These are phyloP conservation scores for Elongisporangium anandrum DNA, from an alignment of 352 stramenopile species.

Conservation along the genomic window DNA sequence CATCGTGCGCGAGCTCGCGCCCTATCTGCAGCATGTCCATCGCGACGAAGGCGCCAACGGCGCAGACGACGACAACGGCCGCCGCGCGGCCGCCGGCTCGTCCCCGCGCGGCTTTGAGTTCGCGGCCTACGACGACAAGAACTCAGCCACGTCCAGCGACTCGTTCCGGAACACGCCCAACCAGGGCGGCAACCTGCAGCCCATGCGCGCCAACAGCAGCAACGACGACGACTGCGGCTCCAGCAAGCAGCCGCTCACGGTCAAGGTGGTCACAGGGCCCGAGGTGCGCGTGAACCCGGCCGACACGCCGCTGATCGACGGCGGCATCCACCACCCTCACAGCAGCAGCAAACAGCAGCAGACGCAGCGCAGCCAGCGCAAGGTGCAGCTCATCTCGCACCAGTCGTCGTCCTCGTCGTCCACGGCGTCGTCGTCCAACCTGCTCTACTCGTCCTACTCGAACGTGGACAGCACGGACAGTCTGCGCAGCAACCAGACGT, in stretches of 20 bases:
- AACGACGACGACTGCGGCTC: background rate
- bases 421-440: background rate
- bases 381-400: background rate
- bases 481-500: conserved; percentile 1
- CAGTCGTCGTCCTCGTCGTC: background rate
- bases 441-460: background rate
- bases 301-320: conserved; percentile 3
- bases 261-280: conserved; percentile 1
- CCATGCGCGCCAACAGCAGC: conserved; percentile 1
- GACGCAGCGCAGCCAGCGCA: background rate
- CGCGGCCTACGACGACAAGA: conserved; percentile 46
- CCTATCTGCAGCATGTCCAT: conserved; percentile 84
- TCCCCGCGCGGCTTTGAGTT: conserved; percentile 44
- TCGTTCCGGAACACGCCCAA: conserved; percentile 53
- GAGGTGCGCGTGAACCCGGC: conserved; percentile 11
- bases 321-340: background rate
- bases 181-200: background rate
- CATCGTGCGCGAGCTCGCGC: conserved; percentile 81
- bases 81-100: conserved; percentile 34
- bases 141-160: conserved; percentile 54
- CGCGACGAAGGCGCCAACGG: conserved; percentile 46
- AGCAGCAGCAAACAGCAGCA: conserved; percentile 10
- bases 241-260: conserved; percentile 1
- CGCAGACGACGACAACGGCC: conserved; percentile 48
- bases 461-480: background rate